Percentiles rank a stretch among this genome's conserved stretches.
phyloP scores from a whole-genome alignment of 225 moss, liverwort and hornwort genomes.

The Lunularia cruciata region DNA sequence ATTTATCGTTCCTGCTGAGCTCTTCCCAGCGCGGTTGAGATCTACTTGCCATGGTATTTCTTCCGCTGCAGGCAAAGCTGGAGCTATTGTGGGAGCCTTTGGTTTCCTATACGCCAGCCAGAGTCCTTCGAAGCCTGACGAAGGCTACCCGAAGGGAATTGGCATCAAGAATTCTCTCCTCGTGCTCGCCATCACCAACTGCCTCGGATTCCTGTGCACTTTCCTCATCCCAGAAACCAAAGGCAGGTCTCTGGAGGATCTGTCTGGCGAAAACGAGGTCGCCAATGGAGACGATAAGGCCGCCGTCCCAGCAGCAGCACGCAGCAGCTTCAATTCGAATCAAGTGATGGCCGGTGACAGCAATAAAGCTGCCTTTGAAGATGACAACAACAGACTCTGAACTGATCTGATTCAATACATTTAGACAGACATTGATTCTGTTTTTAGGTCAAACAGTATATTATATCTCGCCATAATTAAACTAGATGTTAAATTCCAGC shows the following conservation, averaged over 20 bases:
- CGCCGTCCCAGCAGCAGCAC: neutral
- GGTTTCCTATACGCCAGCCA: slow-evolving; percentile 49
- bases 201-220: slow-evolving; percentile 27
- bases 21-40: slow-evolving; percentile 47
- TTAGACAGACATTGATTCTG: neutral
- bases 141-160: slow-evolving; percentile 27
- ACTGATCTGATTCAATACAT: neutral
- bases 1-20: slow-evolving; percentile 57
- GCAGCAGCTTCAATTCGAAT: neutral
- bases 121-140: neutral
- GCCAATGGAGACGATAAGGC: neutral
- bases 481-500: neutral
- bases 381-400: neutral
- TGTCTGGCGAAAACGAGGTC: slow-evolving; percentile 32
- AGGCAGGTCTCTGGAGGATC: slow-evolving; percentile 36
- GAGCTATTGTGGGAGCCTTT: slow-evolving; percentile 40
- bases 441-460: too few relatives aligned
- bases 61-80: slow-evolving; percentile 31
- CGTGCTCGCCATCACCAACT: slow-evolving; percentile 28
- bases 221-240: slow-evolving; percentile 35
- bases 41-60: slow-evolving; percentile 48
- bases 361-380: too few relatives aligned
- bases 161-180: slow-evolving; percentile 24
- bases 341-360: neutral
- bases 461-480: neutral